Evolutionary conservation across 2,329 filamentous ascomycete genomes (phyloP).

Genomic region (Amauroascus verrucosus): DNA sequence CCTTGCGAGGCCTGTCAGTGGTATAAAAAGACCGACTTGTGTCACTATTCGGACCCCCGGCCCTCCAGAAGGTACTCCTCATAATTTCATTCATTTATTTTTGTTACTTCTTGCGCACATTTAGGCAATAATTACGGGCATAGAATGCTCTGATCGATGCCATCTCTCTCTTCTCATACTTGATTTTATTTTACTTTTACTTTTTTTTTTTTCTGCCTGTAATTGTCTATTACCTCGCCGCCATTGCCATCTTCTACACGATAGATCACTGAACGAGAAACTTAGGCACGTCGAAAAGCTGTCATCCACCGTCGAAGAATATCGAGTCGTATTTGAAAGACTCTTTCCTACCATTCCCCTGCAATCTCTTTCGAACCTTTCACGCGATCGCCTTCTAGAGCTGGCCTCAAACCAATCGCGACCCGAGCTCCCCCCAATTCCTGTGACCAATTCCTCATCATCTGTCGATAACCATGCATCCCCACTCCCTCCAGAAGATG

Average conservation of each 20-base stretch:
- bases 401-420: constrained; percentile 42
- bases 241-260: background rate
- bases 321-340: constrained; percentile 51
- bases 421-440: constrained; percentile 29
- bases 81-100: background rate
- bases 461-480: constrained; percentile 31
- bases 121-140: background rate
- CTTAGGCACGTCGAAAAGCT: constrained; percentile 44
- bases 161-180: background rate
- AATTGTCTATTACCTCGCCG: background rate
- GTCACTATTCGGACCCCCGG: constrained; percentile 70
- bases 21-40: constrained; percentile 67
- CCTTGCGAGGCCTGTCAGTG: constrained; percentile 75
- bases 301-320: constrained; percentile 57
- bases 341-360: constrained; percentile 52
- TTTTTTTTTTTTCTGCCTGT: background rate
- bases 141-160: background rate
- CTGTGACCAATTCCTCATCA: constrained; percentile 35
- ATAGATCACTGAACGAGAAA: background rate
- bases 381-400: constrained; percentile 50
- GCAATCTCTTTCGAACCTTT: constrained; percentile 43
- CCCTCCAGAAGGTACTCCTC: constrained; percentile 60
- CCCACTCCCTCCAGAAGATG: constrained; percentile 39
- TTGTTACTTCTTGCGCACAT: background rate
- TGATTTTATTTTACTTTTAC: background rate